These are phyloP conservation scores for Ilyonectria robusta DNA, from an alignment of 2,329 filamentous ascomycete genomes.

Conservation along the genomic window DNA sequence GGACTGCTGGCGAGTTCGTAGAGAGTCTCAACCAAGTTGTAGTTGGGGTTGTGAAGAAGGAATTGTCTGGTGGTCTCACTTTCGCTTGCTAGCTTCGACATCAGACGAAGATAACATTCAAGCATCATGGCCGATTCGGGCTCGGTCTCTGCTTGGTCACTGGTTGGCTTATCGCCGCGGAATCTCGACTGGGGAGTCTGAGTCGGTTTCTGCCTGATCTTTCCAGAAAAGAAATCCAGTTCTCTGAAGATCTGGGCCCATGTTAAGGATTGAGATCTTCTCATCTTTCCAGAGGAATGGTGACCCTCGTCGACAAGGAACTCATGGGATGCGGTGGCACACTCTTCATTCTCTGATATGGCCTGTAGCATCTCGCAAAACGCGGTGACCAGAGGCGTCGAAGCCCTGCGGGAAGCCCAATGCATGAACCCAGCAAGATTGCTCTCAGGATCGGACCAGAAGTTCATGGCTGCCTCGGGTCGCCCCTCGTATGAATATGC, in stretches of 20 bases:
- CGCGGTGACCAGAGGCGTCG: constrained; percentile 94
- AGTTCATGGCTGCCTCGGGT: constrained; percentile 86
- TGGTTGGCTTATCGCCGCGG: constrained; percentile 72
- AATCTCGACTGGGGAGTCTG: constrained; percentile 57
- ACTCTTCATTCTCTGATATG: constrained; percentile 85
- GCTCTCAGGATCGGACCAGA: constrained; percentile 93
- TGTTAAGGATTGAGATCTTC: constrained; percentile 86
- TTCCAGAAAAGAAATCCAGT: constrained; percentile 85
- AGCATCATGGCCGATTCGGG: constrained; percentile 97
- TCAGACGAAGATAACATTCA: constrained; percentile 91
- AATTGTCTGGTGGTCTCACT: constrained; percentile 81
- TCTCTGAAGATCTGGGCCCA: constrained; percentile 96
- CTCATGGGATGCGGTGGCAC: constrained; percentile 86
- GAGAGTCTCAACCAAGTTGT: constrained; percentile 80
- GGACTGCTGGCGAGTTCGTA: constrained; percentile 84
- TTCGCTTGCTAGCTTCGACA: constrained; percentile 84
- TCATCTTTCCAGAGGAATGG: constrained; percentile 81
- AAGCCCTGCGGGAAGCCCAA: constrained; percentile 96
- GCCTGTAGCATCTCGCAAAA: constrained; percentile 97
- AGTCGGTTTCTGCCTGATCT: constrained; percentile 80
- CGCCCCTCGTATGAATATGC: constrained; percentile 91
- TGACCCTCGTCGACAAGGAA: constrained; percentile 91
- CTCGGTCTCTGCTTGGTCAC: constrained; percentile 82
- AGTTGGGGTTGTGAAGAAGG: constrained; percentile 75
- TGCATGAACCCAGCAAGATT: constrained; percentile 95